Conservation (phyloP, 164 flowering plant genomes). For the Magnolia kwangsiensis region DNA sequence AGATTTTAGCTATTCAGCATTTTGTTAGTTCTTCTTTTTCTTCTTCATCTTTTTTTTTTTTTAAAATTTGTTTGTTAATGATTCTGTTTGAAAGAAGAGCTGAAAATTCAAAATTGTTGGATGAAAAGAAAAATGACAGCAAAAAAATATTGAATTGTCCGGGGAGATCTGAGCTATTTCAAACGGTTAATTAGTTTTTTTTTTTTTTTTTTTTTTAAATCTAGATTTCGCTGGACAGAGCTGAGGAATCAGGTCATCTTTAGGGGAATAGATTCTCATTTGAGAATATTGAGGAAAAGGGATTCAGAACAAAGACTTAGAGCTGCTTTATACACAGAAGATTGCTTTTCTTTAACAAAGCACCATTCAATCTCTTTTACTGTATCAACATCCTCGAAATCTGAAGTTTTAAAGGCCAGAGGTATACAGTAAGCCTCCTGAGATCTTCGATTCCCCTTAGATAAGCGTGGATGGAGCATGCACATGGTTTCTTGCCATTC, state of each 20-base stretch:
- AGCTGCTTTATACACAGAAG: not conserved
- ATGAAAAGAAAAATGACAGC: too few species aligned
- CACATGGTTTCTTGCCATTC: slow-evolving; percentile 40
- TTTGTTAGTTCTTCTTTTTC: too few species aligned
- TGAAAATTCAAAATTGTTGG: too few species aligned
- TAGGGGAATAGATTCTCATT: not conserved
- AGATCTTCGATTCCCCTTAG: not conserved
- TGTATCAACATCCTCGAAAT: not conserved
- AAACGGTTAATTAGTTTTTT: too few species aligned
- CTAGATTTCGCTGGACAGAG: too few species aligned
- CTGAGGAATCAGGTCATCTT: not conserved
- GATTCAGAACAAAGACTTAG: not conserved
- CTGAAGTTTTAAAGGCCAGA: not conserved
- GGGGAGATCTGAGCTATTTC: not conserved
- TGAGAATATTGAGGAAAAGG: not conserved
- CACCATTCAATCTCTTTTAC: too few species aligned
- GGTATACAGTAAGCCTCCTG: not conserved
- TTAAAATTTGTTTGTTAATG: too few species aligned
- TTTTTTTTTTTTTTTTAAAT: too few species aligned
- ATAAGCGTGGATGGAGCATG: slow-evolving; percentile 44
- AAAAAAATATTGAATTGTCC: too few species aligned
- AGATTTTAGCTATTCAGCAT: not conserved
- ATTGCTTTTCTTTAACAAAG: too few species aligned
- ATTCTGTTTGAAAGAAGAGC: too few species aligned
- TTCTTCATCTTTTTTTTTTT: too few species aligned